Conservation (phyloP, 306 rosid species). For the Erythrophleum fordii region DNA sequence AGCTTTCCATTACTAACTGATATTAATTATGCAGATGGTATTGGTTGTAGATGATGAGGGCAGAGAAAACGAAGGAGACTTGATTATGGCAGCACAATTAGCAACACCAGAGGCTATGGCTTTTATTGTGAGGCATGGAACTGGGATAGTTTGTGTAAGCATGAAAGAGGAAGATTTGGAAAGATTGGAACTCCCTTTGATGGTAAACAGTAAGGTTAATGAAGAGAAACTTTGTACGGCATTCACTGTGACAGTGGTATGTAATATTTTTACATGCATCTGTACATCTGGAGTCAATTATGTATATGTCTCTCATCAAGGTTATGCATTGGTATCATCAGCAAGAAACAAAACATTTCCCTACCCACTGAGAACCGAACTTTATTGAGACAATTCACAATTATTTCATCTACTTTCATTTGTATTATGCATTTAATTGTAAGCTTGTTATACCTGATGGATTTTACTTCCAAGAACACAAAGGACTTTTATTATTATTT, state of each 20-base stretch:
- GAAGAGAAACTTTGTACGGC: constrained; percentile 82
- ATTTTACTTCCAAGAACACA: background rate
- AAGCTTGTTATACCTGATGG: background rate
- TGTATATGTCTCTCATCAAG: constrained; percentile 46
- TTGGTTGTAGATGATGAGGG: constrained; percentile 89
- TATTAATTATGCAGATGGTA: constrained; percentile 62
- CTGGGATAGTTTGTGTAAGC: constrained; percentile 87
- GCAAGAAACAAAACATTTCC: background rate
- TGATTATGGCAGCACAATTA: constrained; percentile 82
- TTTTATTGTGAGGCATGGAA: constrained; percentile 85
- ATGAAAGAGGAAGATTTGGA: constrained; percentile 85
- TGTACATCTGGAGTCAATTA: constrained; percentile 26
- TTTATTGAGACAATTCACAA: constrained; percentile 9
- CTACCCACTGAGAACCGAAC: constrained; percentile 4
- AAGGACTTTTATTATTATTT: constrained; percentile 20
- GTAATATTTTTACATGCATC: constrained; percentile 39
- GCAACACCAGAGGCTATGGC: constrained; percentile 97
- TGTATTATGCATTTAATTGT: constrained; percentile 31
- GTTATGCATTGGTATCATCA: constrained; percentile 40
- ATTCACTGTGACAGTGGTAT: constrained; percentile 89
- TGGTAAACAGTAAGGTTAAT: constrained; percentile 76
- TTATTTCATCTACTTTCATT: constrained; percentile 21
- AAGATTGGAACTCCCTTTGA: constrained; percentile 77
- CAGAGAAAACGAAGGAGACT: constrained; percentile 93
- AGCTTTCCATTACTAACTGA: constrained; percentile 28